phyloP scores from a whole-genome alignment of 2,329 filamentous ascomycete genomes.

The Talaromyces sp. region DNA sequence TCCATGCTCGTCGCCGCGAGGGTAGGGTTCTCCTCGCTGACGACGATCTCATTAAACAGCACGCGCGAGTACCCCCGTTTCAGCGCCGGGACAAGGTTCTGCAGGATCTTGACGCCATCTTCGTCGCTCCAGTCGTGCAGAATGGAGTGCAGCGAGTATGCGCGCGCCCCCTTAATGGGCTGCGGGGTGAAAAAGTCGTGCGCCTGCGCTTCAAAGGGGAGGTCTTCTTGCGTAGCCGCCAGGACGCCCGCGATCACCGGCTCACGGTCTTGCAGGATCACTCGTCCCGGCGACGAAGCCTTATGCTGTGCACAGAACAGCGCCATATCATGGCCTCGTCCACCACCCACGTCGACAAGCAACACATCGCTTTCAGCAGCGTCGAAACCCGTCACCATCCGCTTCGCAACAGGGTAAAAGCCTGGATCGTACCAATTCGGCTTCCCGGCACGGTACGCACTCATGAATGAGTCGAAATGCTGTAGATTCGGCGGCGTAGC shows the following conservation, averaged over 20 bases:
- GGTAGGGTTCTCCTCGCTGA: slow-evolving; percentile 22
- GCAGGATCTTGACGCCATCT: slow-evolving; percentile 22
- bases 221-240: background rate
- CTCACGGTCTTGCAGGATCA: slow-evolving; percentile 21
- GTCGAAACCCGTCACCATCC: slow-evolving; percentile 20
- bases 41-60: slow-evolving; percentile 12
- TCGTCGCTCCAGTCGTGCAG: slow-evolving; percentile 27
- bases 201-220: slow-evolving; percentile 18
- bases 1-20: slow-evolving; percentile 32
- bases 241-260: slow-evolving; percentile 18
- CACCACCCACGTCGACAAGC: slow-evolving; percentile 24
- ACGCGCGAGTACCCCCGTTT: slow-evolving; percentile 10
- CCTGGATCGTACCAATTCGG: slow-evolving; percentile 33
- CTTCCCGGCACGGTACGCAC: slow-evolving; percentile 36
- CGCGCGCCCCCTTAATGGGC: slow-evolving; percentile 23
- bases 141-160: slow-evolving; percentile 28
- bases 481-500: slow-evolving; percentile 34
- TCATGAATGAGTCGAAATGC: slow-evolving; percentile 38
- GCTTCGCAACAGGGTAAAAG: slow-evolving; percentile 15
- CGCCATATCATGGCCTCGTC: slow-evolving; percentile 21
- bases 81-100: slow-evolving; percentile 1
- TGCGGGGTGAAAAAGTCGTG: slow-evolving; percentile 23
- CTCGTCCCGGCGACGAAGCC: slow-evolving; percentile 27
- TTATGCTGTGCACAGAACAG: slow-evolving; percentile 19
- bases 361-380: slow-evolving; percentile 17